A percentile compares a stretch with the other conserved stretches of the same genome.
phyloP scores from a whole-genome alignment of 2,329 filamentous ascomycete species.

The Colletotrichum tanaceti region DNA sequence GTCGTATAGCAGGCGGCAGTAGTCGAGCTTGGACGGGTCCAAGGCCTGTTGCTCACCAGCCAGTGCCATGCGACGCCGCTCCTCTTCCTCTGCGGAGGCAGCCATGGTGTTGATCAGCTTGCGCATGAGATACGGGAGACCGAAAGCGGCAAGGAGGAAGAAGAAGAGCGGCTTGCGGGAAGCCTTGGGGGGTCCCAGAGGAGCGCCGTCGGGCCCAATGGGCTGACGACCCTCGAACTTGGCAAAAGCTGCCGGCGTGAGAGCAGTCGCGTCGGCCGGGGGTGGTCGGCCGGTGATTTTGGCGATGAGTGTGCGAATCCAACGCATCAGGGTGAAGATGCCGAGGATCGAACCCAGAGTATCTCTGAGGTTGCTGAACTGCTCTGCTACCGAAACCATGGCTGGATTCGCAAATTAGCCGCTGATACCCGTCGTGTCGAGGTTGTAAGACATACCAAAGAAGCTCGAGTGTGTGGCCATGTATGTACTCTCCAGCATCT shows the following conservation, averaged over 20 bases:
- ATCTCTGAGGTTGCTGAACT: constrained; percentile 92
- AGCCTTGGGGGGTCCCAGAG: constrained; percentile 73
- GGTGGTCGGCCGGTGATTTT: constrained; percentile 92
- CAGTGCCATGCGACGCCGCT: constrained; percentile 66
- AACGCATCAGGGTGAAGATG: constrained; percentile 95
- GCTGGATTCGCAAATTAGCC: constrained; percentile 62
- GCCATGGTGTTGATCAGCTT: constrained; percentile 92
- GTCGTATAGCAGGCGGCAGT: constrained; percentile 94
- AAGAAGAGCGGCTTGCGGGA: constrained; percentile 97
- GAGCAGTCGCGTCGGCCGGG: constrained; percentile 84
- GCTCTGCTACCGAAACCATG: constrained; percentile 98
- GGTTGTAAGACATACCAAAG: constrained; percentile 75
- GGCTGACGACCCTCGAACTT: constrained; percentile 80
- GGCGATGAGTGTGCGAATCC: constrained; percentile 90
- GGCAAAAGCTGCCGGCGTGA: constrained; percentile 93
- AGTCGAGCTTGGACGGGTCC: constrained; percentile 92
- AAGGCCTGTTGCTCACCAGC: constrained; percentile 65
- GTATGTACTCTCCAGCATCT: constrained; percentile 99
- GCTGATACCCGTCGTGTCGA: neutral
- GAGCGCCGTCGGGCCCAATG: constrained; percentile 69
- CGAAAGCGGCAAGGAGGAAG: constrained; percentile 94
- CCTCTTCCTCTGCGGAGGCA: constrained; percentile 85
- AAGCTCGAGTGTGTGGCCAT: constrained; percentile 99
- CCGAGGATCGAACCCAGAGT: constrained; percentile 93
- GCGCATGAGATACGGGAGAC: constrained; percentile 95